Percentiles rank a stretch among this genome's conserved stretches.
phyloP scores from a whole-genome alignment of 2,329 filamentous ascomycete species.

The Tothia fuscella region DNA sequence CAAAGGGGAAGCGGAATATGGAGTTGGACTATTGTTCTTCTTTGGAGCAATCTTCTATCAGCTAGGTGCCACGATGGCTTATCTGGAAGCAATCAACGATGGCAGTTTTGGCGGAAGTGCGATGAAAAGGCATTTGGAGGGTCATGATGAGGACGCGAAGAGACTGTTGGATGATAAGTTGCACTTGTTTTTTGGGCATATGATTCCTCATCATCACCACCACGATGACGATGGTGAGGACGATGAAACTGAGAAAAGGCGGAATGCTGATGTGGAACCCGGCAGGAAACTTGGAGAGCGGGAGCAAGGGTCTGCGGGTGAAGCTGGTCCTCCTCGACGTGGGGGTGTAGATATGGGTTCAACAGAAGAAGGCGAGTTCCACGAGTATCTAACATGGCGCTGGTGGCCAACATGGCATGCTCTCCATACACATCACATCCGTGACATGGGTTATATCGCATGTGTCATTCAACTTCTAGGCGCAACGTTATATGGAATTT shows the following conservation, averaged over 20 bases:
- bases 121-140: conserved; percentile 17
- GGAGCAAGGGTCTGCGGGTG: conserved; percentile 11
- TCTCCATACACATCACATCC: conserved; percentile 17
- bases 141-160: conserved; percentile 17
- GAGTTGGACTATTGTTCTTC: conserved; percentile 17
- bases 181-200: conserved; percentile 15
- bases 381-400: conserved; percentile 15
- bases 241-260: conserved; percentile 10
- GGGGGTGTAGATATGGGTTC: conserved; percentile 14
- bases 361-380: conserved; percentile 11
- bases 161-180: conserved; percentile 19
- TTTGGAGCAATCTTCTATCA: conserved; percentile 19
- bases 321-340: conserved; percentile 13
- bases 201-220: conserved; percentile 12
- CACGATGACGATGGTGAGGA: conserved; percentile 5
- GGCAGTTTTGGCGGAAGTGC: conserved; percentile 19
- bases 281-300: conserved; percentile 13
- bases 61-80: conserved; percentile 18
- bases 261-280: conserved; percentile 12
- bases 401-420: conserved; percentile 20
- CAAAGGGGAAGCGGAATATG: conserved; percentile 14
- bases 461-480: conserved; percentile 20
- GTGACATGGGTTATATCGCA: conserved; percentile 21
- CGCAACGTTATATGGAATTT: conserved; percentile 17
- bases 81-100: conserved; percentile 21